These are phyloP conservation scores for Spergularia bocconei DNA, from an alignment of 148 eudicot genomes.

Conservation along the genomic window DNA sequence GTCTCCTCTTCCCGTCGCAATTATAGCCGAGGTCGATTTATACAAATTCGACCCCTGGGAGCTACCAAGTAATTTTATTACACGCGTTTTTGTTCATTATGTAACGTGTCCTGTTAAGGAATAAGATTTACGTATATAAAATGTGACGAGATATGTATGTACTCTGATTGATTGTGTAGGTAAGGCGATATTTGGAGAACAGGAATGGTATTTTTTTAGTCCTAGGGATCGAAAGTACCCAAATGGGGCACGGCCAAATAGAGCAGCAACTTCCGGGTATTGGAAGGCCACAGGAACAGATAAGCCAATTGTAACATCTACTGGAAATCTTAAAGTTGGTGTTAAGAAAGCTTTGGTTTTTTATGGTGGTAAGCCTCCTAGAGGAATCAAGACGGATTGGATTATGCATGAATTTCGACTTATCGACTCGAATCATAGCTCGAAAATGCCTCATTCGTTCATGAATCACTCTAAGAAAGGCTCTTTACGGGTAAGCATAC, in stretches of 20 bases:
- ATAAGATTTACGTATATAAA: not conserved
- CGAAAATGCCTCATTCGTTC: slow-evolving; percentile 31
- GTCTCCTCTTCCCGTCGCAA: slow-evolving; percentile 50
- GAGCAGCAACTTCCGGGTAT: slow-evolving; percentile 69
- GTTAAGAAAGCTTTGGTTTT: slow-evolving; percentile 58
- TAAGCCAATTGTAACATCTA: slow-evolving; percentile 43
- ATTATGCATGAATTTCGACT: slow-evolving; percentile 59
- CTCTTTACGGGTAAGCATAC: slow-evolving; percentile 35
- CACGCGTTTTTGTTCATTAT: too few relatives aligned
- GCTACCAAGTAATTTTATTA: slow-evolving; percentile 44
- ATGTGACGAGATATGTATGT: not conserved
- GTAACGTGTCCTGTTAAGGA: too few relatives aligned
- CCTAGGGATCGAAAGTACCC: slow-evolving; percentile 69
- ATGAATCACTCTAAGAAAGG: slow-evolving; percentile 29
- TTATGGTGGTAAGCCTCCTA: slow-evolving; percentile 57
- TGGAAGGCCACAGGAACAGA: slow-evolving; percentile 75
- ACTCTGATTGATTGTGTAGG: slow-evolving; percentile 23
- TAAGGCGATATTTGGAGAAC: slow-evolving; percentile 60
- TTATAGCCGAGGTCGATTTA: slow-evolving; percentile 60
- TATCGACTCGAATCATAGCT: slow-evolving; percentile 25
- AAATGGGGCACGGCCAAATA: slow-evolving; percentile 62
- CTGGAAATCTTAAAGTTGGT: slow-evolving; percentile 45
- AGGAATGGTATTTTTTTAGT: slow-evolving; percentile 66
- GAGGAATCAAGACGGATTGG: slow-evolving; percentile 59
- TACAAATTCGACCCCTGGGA: slow-evolving; percentile 74